Conservation (phyloP, 2,329 filamentous ascomycete genomes). For the Bipolaris cookei region DNA sequence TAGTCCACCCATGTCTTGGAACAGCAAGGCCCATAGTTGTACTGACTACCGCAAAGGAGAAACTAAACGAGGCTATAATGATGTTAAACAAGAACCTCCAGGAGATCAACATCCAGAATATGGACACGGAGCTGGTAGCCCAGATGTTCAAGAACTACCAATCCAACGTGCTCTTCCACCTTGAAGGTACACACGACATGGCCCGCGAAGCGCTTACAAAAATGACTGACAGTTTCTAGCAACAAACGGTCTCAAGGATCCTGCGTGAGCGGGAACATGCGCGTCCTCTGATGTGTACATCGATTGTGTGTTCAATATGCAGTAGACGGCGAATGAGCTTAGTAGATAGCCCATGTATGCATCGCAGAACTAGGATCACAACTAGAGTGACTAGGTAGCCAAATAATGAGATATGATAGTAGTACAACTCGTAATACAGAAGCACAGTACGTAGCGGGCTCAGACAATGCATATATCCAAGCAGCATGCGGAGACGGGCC, state of each 20-base stretch:
- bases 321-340: not conserved
- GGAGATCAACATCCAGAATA: slow-evolving; percentile 98
- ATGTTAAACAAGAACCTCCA: slow-evolving; percentile 90
- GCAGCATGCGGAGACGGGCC: slow-evolving; percentile 27
- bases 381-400: not conserved
- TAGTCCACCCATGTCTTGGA: slow-evolving; percentile 51
- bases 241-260: slow-evolving; percentile 82
- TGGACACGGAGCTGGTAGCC: slow-evolving; percentile 96
- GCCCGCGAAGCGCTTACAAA: not conserved
- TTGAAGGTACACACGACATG: slow-evolving; percentile 72
- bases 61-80: slow-evolving; percentile 92
- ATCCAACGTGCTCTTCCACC: slow-evolving; percentile 94
- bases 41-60: slow-evolving; percentile 71
- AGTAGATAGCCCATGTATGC: not conserved
- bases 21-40: not conserved
- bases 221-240: slow-evolving; percentile 57
- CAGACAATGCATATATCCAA: not conserved
- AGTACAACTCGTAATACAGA: not conserved
- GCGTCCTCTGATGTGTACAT: not conserved
- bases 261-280: slow-evolving; percentile 58
- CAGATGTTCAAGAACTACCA: slow-evolving; percentile 99
- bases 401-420: slow-evolving; percentile 9
- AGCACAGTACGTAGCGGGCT: not conserved
- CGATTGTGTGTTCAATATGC: not conserved
- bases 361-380: not conserved